Conservation (phyloP, 2,329 filamentous ascomycete species). For the Colletotrichum cordylinicola region DNA sequence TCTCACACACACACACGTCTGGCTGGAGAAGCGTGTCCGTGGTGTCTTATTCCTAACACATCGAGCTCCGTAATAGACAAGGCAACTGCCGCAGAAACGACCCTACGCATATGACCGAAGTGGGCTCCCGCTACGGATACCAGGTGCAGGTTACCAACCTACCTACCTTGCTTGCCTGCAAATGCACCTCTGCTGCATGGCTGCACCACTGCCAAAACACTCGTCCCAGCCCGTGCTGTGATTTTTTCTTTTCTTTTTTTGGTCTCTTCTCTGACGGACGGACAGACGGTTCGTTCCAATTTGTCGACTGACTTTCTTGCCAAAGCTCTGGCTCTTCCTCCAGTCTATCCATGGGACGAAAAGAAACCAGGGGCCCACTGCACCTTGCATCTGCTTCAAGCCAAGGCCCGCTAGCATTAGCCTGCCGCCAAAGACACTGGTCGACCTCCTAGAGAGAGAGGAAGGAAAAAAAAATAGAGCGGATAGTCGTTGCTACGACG, state of each 20-base stretch:
- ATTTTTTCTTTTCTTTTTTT: background rate
- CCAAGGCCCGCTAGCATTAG: background rate
- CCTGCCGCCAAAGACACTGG: background rate
- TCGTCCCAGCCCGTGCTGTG: background rate
- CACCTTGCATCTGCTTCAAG: background rate
- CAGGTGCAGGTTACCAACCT: background rate
- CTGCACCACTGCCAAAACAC: background rate
- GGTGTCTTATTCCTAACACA: background rate
- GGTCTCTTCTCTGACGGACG: background rate
- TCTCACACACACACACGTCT: background rate
- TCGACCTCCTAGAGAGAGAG: background rate
- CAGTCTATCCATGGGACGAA: background rate
- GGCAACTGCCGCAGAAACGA: background rate
- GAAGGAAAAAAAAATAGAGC: background rate
- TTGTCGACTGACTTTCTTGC: background rate
- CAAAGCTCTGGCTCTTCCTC: background rate
- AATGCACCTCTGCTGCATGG: background rate
- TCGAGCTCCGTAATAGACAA: background rate
- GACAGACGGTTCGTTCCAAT: background rate
- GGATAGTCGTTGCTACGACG: constrained; percentile 10
- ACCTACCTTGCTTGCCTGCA: background rate
- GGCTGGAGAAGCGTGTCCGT: background rate
- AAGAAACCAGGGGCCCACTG: background rate
- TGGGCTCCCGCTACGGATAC: background rate
- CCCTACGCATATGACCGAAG: constrained; percentile 9